Percentiles rank a stretch among this genome's conserved stretches.
These are phyloP conservation scores for Croton setiger DNA, from an alignment of 441 rosid species.

Conservation along the genomic window DNA sequence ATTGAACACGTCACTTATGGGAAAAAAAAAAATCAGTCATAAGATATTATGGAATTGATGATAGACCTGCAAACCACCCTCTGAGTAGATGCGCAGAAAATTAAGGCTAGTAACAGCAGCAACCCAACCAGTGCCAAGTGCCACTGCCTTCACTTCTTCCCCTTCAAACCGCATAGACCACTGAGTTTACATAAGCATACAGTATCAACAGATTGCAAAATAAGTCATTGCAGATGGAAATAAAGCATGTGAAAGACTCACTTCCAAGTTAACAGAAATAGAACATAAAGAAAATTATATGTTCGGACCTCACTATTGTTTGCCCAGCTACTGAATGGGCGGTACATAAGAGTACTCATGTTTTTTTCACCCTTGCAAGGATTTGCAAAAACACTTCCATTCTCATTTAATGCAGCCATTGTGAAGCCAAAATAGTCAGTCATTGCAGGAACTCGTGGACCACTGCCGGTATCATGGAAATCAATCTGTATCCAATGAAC, in stretches of 20 bases:
- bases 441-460: conserved; percentile 94
- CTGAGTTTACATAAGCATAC: conserved; percentile 37
- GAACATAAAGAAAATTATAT: not conserved
- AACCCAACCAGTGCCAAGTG: conserved; percentile 75
- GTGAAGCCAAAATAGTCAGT: conserved; percentile 93
- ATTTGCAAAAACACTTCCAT: conserved; percentile 89
- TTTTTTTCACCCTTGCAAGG: conserved; percentile 88
- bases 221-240: conserved; percentile 9
- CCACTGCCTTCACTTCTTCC: conserved; percentile 90
- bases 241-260: not conserved
- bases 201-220: conserved; percentile 19
- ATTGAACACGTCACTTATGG: not conserved
- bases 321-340: conserved; percentile 92
- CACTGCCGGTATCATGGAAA: conserved; percentile 93
- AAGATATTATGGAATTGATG: not conserved
- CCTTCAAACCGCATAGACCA: conserved; percentile 99
- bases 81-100: conserved; percentile 77
- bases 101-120: conserved; percentile 90
- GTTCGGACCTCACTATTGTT: conserved; percentile 80
- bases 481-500: conserved; percentile 55
- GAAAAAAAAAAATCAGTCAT: not conserved
- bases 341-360: conserved; percentile 93
- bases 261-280: conserved; percentile 4
- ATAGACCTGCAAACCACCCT: conserved; percentile 93
- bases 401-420: conserved; percentile 84